Conservation (phyloP, 2,329 filamentous ascomycete genomes). For the Cytospora piceicola region DNA sequence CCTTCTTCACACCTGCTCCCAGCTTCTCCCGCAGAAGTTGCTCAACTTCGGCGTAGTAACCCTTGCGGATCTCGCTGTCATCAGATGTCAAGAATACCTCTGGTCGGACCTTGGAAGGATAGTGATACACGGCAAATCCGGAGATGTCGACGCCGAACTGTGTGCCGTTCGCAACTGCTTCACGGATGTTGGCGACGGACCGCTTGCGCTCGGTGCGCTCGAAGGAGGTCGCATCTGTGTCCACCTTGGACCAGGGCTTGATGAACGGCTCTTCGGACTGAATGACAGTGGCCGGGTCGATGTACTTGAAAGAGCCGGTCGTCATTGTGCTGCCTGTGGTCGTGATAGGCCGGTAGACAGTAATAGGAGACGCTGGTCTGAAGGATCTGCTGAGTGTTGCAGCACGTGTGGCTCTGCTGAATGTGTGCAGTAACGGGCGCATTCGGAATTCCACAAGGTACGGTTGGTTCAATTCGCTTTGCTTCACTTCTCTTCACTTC, state of each 20-base stretch:
- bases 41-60: conserved; percentile 67
- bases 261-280: conserved; percentile 40
- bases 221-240: conserved; percentile 61
- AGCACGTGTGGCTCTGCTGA: background rate
- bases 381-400: too few relatives aligned
- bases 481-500: too few relatives aligned
- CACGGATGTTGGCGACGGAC: conserved; percentile 59
- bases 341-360: background rate
- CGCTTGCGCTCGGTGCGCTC: conserved; percentile 49
- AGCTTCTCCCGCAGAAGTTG: conserved; percentile 58
- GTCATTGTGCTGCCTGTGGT: background rate
- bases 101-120: conserved; percentile 51
- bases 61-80: conserved; percentile 55
- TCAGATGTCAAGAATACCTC: conserved; percentile 54
- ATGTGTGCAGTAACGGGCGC: background rate
- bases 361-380: background rate
- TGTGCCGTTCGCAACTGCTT: conserved; percentile 40
- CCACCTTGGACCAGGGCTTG: conserved; percentile 69
- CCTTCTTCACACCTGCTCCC: conserved; percentile 55
- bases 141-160: conserved; percentile 60
- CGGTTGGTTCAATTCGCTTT: too few relatives aligned
- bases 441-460: too few relatives aligned
- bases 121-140: conserved; percentile 60
- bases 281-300: conserved; percentile 55
- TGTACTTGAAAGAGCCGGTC: conserved; percentile 57